Evolutionary conservation across 768 basidiomycete genomes (phyloP), one percentile per base, ranked within the genome.

Genomic region (Mrakia frigida): DNA sequence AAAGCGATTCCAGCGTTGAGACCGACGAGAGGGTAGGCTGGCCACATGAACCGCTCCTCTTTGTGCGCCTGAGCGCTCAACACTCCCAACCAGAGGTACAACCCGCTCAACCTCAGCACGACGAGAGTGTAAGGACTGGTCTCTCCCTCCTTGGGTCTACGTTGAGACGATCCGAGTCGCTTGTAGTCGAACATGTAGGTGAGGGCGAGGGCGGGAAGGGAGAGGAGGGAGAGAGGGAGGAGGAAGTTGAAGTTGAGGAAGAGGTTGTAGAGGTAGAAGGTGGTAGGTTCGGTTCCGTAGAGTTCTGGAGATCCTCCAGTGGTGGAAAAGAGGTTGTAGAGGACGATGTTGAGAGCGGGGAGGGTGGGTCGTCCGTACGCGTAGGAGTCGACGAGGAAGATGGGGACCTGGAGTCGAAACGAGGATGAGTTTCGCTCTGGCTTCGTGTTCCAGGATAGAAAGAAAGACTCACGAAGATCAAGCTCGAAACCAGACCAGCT

Each of bases 21-120:
- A 81, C 93, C 93, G 67, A 98, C 84, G 43, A 98, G 83, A 1
- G 93, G 92, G 82, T 96, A 98, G 2, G 88, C 90, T 0, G 97
- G 96, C 83, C 90, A 98, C 89, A 98, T 91, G 85, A 99, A 99
- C n/a, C 97, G 87, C 82, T 99, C 97, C 84, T 99, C 97, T 84
- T 99, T 99, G 84, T 99, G 97, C 1, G 91, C 85, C 84, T 98
- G 96, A 3, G 86, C 79, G 6, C 89, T 89, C 79, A 99, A 84
- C 78, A 97, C 90, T 1, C 84, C 87, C 65, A 90, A 80, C 96
- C 97, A 98, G n/a, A 98, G 79, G 84, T 98, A 98, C 78, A 96
- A 86, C 0, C 94, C 94, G n/a, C 87, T 83, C n/a, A 98, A 86
- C 52, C 94, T 87, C 74, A 96, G 82, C 6, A 87, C 87, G 65